Conservation (phyloP, 1,284 basidiomycete species). For the Leccinum ponderosum region DNA sequence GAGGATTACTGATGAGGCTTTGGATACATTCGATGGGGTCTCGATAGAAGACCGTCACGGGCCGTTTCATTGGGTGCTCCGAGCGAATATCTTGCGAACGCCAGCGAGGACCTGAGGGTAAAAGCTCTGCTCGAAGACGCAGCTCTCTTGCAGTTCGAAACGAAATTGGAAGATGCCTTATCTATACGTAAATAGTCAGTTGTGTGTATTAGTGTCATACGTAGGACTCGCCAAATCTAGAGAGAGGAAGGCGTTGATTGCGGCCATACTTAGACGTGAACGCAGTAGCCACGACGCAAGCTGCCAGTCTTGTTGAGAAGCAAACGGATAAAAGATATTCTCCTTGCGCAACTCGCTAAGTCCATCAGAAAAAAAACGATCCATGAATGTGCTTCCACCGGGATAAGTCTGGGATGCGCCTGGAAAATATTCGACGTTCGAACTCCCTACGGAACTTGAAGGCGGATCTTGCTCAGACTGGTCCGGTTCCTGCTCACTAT, state of each 20-base stretch:
- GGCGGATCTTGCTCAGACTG: neutral
- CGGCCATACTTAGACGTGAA: neutral
- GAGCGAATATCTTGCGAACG: neutral
- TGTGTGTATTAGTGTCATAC: neutral
- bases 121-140: neutral
- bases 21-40: neutral
- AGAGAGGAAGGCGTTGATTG: neutral
- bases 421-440: neutral
- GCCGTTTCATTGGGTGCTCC: neutral
- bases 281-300: neutral
- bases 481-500: neutral
- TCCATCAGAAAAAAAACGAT: constrained; percentile 1
- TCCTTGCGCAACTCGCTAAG: neutral
- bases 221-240: neutral
- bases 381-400: constrained; percentile 1
- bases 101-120: neutral
- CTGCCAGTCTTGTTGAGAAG: constrained; percentile 7
- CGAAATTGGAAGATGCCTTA: neutral
- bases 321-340: constrained; percentile 2
- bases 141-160: neutral
- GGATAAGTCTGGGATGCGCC: neutral
- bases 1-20: neutral
- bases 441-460: neutral
- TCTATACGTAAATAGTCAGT: neutral
- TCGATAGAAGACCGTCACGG: neutral